Evolutionary conservation across 345 rosid genomes (phyloP).

Genomic region (Reutealis trisperma): DNA sequence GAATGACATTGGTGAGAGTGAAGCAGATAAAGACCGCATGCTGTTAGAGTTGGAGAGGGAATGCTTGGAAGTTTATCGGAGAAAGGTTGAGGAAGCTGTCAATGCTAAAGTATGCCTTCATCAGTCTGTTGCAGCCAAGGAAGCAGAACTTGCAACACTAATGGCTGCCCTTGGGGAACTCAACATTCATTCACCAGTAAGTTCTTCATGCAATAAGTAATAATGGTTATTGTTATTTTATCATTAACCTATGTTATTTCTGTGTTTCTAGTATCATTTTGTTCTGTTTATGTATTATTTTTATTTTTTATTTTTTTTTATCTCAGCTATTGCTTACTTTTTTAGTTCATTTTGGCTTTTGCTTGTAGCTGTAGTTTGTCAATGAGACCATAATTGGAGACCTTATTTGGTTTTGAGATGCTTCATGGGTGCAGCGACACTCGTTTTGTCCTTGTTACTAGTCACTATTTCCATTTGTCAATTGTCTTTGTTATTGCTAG

Average conservation of each 20-base stretch:
- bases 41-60: constrained; percentile 87
- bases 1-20: constrained; percentile 93
- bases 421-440: neutral
- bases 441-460: neutral
- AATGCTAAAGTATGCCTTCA: constrained; percentile 85
- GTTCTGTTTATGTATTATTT: neutral
- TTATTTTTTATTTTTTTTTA: neutral
- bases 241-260: neutral
- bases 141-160: constrained; percentile 93
- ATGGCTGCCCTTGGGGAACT: constrained; percentile 87
- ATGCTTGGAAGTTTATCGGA: constrained; percentile 83
- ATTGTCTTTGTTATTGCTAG: neutral
- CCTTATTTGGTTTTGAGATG: too few species aligned
- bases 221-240: neutral
- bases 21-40: constrained; percentile 79
- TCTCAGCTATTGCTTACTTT: neutral
- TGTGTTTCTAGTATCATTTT: neutral
- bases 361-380: neutral
- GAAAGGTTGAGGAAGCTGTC: constrained; percentile 93
- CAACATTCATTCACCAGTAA: constrained; percentile 67
- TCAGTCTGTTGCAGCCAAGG: constrained; percentile 88
- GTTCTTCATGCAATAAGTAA: constrained; percentile 2
- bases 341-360: neutral
- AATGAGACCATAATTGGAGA: neutral
- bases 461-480: neutral